Evolutionary conservation across 805 yeast species (phyloP).

Genomic region (Lachancea waltii): DNA sequence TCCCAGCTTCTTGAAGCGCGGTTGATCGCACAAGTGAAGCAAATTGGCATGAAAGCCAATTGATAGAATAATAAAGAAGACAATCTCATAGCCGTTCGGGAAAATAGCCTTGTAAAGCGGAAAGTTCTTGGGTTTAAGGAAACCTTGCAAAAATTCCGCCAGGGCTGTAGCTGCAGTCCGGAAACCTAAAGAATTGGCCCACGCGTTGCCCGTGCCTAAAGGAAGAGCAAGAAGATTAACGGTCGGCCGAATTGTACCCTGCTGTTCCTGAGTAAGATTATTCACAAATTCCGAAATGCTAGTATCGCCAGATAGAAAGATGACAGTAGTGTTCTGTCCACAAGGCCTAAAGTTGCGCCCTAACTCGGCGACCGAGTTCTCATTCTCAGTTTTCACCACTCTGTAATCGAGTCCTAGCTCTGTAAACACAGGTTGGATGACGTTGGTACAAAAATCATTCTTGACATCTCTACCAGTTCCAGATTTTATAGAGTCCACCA

Average conservation of each 20-base stretch:
- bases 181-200: slow-evolving; percentile 54
- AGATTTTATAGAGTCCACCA: slow-evolving; percentile 34
- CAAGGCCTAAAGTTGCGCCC: slow-evolving; percentile 30
- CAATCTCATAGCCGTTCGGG: slow-evolving; percentile 24
- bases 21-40: slow-evolving; percentile 72
- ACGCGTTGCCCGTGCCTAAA: slow-evolving; percentile 82
- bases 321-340: slow-evolving; percentile 35
- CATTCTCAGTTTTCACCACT: slow-evolving; percentile 40
- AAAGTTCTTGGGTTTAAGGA: slow-evolving; percentile 14
- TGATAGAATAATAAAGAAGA: slow-evolving; percentile 60
- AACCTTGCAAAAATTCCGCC: slow-evolving; percentile 28
- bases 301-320: slow-evolving; percentile 82
- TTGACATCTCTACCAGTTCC: slow-evolving; percentile 33
- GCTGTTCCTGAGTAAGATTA: slow-evolving; percentile 24
- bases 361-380: slow-evolving; percentile 36
- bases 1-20: slow-evolving; percentile 60
- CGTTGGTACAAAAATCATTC: slow-evolving; percentile 36
- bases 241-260: background rate
- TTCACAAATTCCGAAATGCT: slow-evolving; percentile 73
- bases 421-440: slow-evolving; percentile 44
- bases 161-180: slow-evolving; percentile 33
- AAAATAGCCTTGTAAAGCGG: slow-evolving; percentile 33
- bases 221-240: slow-evolving; percentile 43
- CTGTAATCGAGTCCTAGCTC: slow-evolving; percentile 33
- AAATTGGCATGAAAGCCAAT: slow-evolving; percentile 85